Conservation (phyloP, 2,329 filamentous ascomycete genomes). For the Fusarium guadeloupense region DNA sequence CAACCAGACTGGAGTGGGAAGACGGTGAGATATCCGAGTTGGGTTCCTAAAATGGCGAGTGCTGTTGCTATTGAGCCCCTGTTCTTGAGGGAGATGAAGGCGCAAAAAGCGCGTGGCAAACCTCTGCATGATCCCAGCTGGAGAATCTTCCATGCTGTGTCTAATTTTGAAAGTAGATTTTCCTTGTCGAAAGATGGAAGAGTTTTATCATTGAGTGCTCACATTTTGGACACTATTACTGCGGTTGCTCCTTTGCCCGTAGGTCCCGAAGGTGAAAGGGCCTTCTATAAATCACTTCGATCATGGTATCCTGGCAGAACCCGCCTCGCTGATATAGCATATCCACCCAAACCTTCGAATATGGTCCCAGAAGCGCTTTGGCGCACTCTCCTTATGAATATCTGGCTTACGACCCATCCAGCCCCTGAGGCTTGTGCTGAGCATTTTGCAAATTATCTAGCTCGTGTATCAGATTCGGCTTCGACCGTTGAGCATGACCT, state of each 20-base stretch:
- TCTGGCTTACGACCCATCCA: constrained; percentile 12
- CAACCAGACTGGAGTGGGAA: constrained; percentile 8
- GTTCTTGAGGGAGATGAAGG: constrained; percentile 16
- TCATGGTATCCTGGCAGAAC: constrained; percentile 4
- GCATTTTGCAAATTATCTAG: constrained; percentile 8
- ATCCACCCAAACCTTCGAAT: neutral
- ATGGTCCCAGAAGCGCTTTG: neutral
- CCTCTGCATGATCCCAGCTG: neutral
- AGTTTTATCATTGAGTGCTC: neutral
- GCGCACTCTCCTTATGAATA: neutral
- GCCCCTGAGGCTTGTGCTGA: neutral
- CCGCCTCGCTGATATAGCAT: neutral
- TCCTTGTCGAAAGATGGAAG: neutral
- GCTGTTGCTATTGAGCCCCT: constrained; percentile 9
- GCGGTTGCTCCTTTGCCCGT: neutral
- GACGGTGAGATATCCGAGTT: neutral
- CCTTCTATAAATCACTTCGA: neutral
- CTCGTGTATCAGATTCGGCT: neutral
- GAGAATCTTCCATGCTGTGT: neutral
- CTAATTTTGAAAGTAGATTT: neutral
- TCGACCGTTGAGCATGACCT: constrained; percentile 1
- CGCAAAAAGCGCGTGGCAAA: neutral
- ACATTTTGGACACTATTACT: neutral
- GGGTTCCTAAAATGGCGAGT: constrained; percentile 18
- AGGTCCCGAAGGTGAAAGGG: neutral